These are phyloP conservation scores for Solanum virginianum DNA, from an alignment of 257 asterid genomes.

Conservation along the genomic window DNA sequence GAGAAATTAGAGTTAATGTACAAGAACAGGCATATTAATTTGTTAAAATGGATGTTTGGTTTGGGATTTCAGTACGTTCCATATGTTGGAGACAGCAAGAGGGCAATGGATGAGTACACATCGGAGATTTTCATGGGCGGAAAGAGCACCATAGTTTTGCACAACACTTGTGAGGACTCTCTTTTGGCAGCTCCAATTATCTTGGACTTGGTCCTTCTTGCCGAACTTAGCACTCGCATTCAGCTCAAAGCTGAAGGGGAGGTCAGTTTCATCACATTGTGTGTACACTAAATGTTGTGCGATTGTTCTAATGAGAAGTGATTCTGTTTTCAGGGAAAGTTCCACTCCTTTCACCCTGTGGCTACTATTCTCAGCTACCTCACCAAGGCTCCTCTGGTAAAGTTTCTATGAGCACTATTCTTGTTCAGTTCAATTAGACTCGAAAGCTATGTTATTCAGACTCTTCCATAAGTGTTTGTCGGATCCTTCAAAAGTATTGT, in stretches of 20 bases:
- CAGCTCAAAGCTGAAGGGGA: conserved; percentile 71
- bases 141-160: conserved; percentile 78
- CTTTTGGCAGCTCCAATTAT: conserved; percentile 95
- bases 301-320: not conserved
- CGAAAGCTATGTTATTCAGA: not conserved
- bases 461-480: not conserved
- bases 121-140: conserved; percentile 99
- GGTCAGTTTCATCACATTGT: conserved; percentile 18
- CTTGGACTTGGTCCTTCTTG: conserved; percentile 90
- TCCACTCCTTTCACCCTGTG: conserved; percentile 94
- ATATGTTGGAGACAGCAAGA: conserved; percentile 93
- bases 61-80: conserved; percentile 61
- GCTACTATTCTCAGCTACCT: conserved; percentile 94
- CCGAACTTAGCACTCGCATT: conserved; percentile 91
- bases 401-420: not conserved
- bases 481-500: not conserved
- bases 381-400: conserved; percentile 95
- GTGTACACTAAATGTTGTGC: not conserved
- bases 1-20: not conserved
- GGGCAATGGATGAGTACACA: conserved; percentile 98
- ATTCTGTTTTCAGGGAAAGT: conserved; percentile 53
- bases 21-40: not conserved
- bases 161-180: conserved; percentile 95
- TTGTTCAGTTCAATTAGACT: not conserved
- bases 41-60: not conserved